A percentile compares a stretch with the other conserved stretches of the same genome.
Conservation (phyloP, 2,329 filamentous ascomycete species). For the Talaromyces amestolkiae region DNA sequence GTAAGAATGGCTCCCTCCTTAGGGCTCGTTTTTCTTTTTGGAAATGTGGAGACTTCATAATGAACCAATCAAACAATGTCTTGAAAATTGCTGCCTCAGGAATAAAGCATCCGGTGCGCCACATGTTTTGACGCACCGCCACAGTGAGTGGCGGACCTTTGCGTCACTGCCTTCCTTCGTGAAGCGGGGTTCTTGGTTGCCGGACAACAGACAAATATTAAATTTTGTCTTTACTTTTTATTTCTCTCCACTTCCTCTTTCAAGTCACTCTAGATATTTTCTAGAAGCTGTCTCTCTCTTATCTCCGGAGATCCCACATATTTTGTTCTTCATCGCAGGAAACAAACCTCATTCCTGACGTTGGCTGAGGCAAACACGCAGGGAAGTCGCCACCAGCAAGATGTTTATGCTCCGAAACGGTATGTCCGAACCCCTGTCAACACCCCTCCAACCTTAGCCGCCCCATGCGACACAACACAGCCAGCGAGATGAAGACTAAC, state of each 20-base stretch:
- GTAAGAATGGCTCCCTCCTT: too few relatives aligned
- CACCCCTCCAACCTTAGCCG: slow-evolving; percentile 23
- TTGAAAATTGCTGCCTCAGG: not conserved
- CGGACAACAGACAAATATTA: slow-evolving; percentile 18
- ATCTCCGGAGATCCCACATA: not conserved
- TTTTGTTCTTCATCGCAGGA: not conserved
- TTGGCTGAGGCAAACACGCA: slow-evolving; percentile 17
- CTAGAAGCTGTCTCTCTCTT: too few relatives aligned
- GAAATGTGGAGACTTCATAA: too few relatives aligned
- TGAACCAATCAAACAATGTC: too few relatives aligned
- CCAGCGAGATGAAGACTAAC: slow-evolving; percentile 11
- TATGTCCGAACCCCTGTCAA: slow-evolving; percentile 39
- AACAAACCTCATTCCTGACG: not conserved
- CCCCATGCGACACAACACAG: slow-evolving; percentile 12
- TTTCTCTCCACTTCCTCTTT: not conserved
- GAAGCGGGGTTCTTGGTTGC: slow-evolving; percentile 19
- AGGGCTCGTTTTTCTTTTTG: too few relatives aligned
- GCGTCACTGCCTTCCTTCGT: not conserved
- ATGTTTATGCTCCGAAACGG: slow-evolving; percentile 60
- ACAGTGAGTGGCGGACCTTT: slow-evolving; percentile 7
- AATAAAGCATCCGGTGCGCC: not conserved
- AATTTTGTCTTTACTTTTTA: slow-evolving; percentile 3
- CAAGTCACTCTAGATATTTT: not conserved
- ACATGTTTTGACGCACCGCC: slow-evolving; percentile 17
- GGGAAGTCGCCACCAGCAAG: slow-evolving; percentile 28